Evolutionary conservation across 2,329 filamentous ascomycete species (phyloP).

Genomic region (Colletotrichum abscissum): DNA sequence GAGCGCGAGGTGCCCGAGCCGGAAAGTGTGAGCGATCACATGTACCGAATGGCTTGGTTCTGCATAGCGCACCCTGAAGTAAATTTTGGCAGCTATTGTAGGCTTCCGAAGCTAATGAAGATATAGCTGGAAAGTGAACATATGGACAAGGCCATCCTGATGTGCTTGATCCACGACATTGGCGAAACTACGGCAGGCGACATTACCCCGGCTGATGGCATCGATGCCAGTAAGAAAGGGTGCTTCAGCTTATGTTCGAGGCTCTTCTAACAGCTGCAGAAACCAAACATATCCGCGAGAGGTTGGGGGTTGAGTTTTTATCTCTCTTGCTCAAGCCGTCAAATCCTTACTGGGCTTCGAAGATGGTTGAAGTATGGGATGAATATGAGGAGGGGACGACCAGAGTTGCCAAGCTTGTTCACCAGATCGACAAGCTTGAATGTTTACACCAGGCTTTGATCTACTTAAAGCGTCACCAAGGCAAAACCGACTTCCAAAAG

Average conservation of each 20-base stretch:
- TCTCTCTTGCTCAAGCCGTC: not conserved
- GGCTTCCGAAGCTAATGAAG: not conserved
- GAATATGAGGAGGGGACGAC: slow-evolving; percentile 8
- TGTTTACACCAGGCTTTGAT: slow-evolving; percentile 18
- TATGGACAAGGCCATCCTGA: not conserved
- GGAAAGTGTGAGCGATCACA: slow-evolving; percentile 25
- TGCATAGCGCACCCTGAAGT: slow-evolving; percentile 5
- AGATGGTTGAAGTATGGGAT: not conserved
- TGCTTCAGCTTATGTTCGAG: not conserved
- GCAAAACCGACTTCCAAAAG: not conserved
- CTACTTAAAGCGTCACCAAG: slow-evolving; percentile 6
- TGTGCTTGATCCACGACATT: slow-evolving; percentile 9
- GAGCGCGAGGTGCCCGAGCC: not conserved
- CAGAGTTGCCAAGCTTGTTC: not conserved
- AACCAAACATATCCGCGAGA: slow-evolving; percentile 5
- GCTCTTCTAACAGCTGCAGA: not conserved
- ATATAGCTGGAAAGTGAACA: not conserved
- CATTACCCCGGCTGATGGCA: slow-evolving; percentile 1
- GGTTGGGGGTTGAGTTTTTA: not conserved
- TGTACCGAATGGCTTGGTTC: slow-evolving; percentile 24
- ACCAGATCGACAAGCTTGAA: slow-evolving; percentile 24
- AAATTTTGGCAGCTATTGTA: not conserved
- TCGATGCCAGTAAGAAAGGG: not conserved
- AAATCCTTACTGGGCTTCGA: slow-evolving; percentile 1
- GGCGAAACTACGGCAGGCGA: not conserved